Base-by-base conservation (phyloP, 305 asterid genomes). In the Fraxinus ornus region DNA sequence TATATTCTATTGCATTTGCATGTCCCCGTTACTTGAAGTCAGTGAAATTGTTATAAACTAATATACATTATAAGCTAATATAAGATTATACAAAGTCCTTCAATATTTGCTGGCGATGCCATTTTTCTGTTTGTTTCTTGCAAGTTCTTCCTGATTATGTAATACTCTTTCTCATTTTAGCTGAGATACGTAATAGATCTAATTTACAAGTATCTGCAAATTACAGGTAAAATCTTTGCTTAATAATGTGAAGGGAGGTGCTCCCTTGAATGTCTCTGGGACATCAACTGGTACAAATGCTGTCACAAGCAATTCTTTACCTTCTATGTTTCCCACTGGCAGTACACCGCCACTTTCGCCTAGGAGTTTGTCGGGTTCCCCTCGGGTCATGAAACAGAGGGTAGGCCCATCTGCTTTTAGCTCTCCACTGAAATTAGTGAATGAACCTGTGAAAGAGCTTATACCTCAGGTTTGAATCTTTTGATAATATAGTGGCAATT, bases 261-360 rank as follows among this genome's bases (percentile, higher is more conserved):
- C 94, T 81, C 91, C 95, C 7, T 82, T 94, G 85, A 90, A 87
- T 85, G 88, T 84, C 19, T 82, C 95, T 82, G 98, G 94, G 83
- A 80, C 90, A 28, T 86, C 98, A 73, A 83, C 88, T 47, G 88
- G 89, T 85, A 33, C 94, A 77, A 94, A 90, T 88, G 88, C 90
- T 82, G 91, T 94, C 77, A 82, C 97, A 81, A 88, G 86, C 90
- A 97, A 89, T 87, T 86, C 96, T 32, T 82, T 94, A 88, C 99
- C 98, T 79, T 97, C 99, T 76, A 94, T 94, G 95, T 97, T 97
- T 87, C 93, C 97, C 30, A 97, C 99, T 76, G 98, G 99, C 74
- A 96, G 98, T 90, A 92, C 99, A 9, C 99, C 99, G 13, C 99
- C 99, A 64, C 99, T 94, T 85, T 97, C 99, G 57, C 99, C 98